A percentile compares a stretch with the other conserved stretches of the same genome.
Conservation (phyloP, 768 basidiomycete species). For the Cyathus striatus region DNA sequence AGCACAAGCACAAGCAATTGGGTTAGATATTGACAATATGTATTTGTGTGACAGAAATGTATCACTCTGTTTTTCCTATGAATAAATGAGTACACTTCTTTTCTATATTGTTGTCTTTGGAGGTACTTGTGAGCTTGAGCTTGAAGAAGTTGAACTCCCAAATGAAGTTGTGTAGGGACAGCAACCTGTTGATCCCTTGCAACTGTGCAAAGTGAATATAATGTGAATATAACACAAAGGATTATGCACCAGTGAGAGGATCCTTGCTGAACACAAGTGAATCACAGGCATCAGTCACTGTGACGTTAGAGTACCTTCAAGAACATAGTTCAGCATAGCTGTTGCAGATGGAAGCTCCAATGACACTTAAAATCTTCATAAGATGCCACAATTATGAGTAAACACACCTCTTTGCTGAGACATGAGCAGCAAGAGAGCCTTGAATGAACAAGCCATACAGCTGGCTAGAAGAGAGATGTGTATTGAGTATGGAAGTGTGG, state of each 20-base stretch:
- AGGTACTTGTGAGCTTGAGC: slow-evolving; percentile 47
- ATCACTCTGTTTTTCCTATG: neutral
- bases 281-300: slow-evolving; percentile 48
- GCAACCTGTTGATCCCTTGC: slow-evolving; percentile 47
- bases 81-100: neutral
- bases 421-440: too few species aligned
- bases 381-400: too few species aligned
- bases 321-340: slow-evolving; percentile 59
- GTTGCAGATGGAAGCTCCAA: slow-evolving; percentile 56
- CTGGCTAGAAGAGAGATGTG: too few species aligned
- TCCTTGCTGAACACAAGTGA: slow-evolving; percentile 47
- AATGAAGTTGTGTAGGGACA: slow-evolving; percentile 40
- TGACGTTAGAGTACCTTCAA: slow-evolving; percentile 48
- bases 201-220: slow-evolving; percentile 19
- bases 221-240: neutral
- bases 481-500: too few species aligned
- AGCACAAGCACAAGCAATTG: too few species aligned
- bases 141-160: slow-evolving; percentile 56
- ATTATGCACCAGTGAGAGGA: slow-evolving; percentile 36
- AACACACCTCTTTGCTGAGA: too few species aligned
- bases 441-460: too few species aligned
- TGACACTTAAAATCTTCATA: too few species aligned
- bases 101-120: neutral
- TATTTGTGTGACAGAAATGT: too few species aligned
- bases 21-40: too few species aligned